Evolutionary conservation across 805 yeast species (phyloP).

Genomic region (Ogataea pini): DNA sequence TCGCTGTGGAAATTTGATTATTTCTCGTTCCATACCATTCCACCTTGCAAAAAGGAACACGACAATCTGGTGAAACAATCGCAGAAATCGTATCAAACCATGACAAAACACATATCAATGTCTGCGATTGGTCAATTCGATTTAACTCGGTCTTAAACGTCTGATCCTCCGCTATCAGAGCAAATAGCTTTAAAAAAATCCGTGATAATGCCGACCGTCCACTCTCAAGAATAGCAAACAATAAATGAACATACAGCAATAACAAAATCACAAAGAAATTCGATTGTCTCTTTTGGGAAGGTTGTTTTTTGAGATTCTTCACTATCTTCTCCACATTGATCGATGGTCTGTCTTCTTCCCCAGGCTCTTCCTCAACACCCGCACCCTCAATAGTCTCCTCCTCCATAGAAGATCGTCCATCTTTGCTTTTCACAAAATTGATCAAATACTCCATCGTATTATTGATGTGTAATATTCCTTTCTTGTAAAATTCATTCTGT

Average conservation of each 20-base stretch:
- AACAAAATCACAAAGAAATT: constrained; percentile 50
- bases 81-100: constrained; percentile 64
- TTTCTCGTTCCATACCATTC: constrained; percentile 52
- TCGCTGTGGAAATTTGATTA: constrained; percentile 47
- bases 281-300: constrained; percentile 39
- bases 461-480: constrained; percentile 55
- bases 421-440: constrained; percentile 40
- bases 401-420: constrained; percentile 10
- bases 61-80: constrained; percentile 55
- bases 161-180: constrained; percentile 48
- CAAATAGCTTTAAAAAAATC: constrained; percentile 49
- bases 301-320: constrained; percentile 39
- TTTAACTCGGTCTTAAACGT: constrained; percentile 45
- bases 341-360: constrained; percentile 11
- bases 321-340: constrained; percentile 38
- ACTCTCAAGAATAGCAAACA: constrained; percentile 54
- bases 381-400: constrained; percentile 1
- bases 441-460: constrained; percentile 57
- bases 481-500: constrained; percentile 49
- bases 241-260: constrained; percentile 53
- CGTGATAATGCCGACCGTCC: constrained; percentile 55
- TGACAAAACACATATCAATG: constrained; percentile 51
- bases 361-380: constrained; percentile 12
- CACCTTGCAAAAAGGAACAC: constrained; percentile 53
- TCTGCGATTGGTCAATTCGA: constrained; percentile 49